phyloP scores from a whole-genome alignment of 805 yeast species.

The Myxozyma udenii region DNA sequence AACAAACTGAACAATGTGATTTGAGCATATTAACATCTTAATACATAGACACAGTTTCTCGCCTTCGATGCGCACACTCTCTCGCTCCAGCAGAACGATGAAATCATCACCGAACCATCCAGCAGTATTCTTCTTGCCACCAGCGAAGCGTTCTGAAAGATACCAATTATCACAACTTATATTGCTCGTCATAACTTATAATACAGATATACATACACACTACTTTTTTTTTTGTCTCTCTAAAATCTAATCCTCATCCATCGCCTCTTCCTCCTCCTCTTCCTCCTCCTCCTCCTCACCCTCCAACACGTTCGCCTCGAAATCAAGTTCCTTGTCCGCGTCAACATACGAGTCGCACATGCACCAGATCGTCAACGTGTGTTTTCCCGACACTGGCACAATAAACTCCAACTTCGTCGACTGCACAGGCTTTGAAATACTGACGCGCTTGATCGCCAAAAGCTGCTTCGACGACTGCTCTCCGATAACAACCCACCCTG shows the following conservation, averaged over 20 bases:
- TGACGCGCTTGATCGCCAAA: slow-evolving; percentile 67
- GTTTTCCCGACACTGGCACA: slow-evolving; percentile 59
- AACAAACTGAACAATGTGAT: no score
- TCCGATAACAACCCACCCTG: slow-evolving; percentile 87
- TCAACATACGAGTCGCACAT: slow-evolving; percentile 90
- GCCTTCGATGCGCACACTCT: no score
- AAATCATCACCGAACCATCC: no score
- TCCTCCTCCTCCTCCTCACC: slow-evolving; percentile 33
- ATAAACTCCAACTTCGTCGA: slow-evolving; percentile 53
- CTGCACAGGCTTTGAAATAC: slow-evolving; percentile 53
- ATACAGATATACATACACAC: no score
- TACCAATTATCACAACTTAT: background rate
- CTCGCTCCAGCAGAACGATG: no score
- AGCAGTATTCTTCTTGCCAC: no score
- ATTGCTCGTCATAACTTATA: background rate
- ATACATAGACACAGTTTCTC: no score
- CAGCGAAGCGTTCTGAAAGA: no score
- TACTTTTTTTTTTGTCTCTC: slow-evolving; percentile 2
- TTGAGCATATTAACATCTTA: no score
- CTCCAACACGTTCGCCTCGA: slow-evolving; percentile 40
- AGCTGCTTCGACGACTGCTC: slow-evolving; percentile 57
- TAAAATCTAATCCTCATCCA: slow-evolving; percentile 1
- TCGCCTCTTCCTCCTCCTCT: slow-evolving; percentile 25
- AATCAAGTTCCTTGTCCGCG: slow-evolving; percentile 76
- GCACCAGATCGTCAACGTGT: slow-evolving; percentile 70